Conservation (phyloP, 176 grass and related monocot species). For the Sorghum bicolor region Sorghum_bicolor_NCBIv3 NC_012873.2:6510501-6511000, state of each 20-base stretch:
- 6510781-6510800: background rate
- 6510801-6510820: background rate
- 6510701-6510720: slow-evolving; percentile 25
- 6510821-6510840: background rate
- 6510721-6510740: background rate
- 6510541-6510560: background rate
- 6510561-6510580: background rate
- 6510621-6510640: background rate
- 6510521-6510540: background rate
- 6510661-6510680: background rate
- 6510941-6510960: background rate
- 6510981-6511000: background rate
- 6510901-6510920: background rate
- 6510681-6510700: background rate
- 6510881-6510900: background rate
- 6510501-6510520: background rate
- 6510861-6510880: background rate
- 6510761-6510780: background rate
- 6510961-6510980: background rate
- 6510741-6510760: background rate
- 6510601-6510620: background rate
- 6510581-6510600: background rate
- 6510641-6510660: background rate
- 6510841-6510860: background rate
- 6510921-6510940: background rate